Evolutionary conservation across 129 eudicot species (phyloP).

Genomic region (Chrysanthemum makinoi): DNA sequence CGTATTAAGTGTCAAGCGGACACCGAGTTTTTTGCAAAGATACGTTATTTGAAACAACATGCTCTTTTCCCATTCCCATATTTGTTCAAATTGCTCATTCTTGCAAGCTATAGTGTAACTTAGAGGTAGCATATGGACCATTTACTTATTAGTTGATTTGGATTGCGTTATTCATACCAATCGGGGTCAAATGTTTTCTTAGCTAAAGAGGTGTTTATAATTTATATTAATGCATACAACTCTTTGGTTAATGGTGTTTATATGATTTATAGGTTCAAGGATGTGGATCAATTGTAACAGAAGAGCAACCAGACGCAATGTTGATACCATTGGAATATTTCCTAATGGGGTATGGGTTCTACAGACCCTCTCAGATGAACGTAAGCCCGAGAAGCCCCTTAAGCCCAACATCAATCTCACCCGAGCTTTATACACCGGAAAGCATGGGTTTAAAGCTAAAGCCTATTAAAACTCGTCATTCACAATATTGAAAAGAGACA

Average conservation of each 20-base stretch:
- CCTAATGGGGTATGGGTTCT: slow-evolving; percentile 85
- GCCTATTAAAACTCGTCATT: slow-evolving; percentile 79
- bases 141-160: no score
- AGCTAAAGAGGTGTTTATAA: no score
- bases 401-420: slow-evolving; percentile 89
- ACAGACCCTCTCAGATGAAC: slow-evolving; percentile 55
- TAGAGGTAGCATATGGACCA: no score
- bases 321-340: slow-evolving; percentile 91
- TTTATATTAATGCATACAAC: no score
- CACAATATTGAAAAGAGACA: slow-evolving; percentile 26
- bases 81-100: no score
- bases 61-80: no score
- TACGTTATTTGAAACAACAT: no score
- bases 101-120: no score
- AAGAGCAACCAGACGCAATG: slow-evolving; percentile 96
- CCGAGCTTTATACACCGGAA: slow-evolving; percentile 94
- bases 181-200: no score
- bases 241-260: not conserved
- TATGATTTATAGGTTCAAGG: slow-evolving; percentile 66
- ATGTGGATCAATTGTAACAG: slow-evolving; percentile 87
- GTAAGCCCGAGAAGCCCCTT: slow-evolving; percentile 95
- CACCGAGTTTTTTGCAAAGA: no score
- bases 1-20: no score
- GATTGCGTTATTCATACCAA: no score
- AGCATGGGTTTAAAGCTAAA: slow-evolving; percentile 96